Evolutionary conservation across 2,329 filamentous ascomycete species (phyloP), one percentile per base, ranked within the genome.

Genomic region (Didymella pomorum): DNA sequence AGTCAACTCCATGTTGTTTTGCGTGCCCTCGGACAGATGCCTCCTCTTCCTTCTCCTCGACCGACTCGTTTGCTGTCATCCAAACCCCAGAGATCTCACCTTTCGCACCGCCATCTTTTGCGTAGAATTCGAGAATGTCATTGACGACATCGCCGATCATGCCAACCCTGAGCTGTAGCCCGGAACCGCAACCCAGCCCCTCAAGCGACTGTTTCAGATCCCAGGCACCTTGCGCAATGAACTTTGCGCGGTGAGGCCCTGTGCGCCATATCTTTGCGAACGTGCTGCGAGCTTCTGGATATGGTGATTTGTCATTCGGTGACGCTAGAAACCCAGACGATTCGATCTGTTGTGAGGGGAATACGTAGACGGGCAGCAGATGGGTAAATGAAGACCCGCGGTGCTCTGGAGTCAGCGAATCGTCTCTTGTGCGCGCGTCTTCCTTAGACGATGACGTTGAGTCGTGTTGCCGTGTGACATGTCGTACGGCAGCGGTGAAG

Each of bases 161-260:
- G 7, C 91, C 91, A 10, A 88, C 85, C 6, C 90, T 83, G 33
- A 93, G 77, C 7, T 83, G 77, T 18, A 95, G 76, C 1, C 71
- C 71, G 10, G 73, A 71, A 6, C 83, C 86, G 68, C 86, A 91
- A 0, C 81, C 82, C 1, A 89, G 65, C 2, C 78, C 79, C 61
- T 87, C 82, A 2, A 93, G 77, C 3, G 81, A 83, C 10, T 80
- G 71, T 68, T 92, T 92, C 60, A 93, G 52, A 68, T 91, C 86
- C 89, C 88, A 92, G 0, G 92, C 83, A 29, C 86, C 87, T 72
- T 94, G 84, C 0, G 87, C 87, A 28, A 91, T 77, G 72, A 93
- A 94, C 71, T 86, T 89, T 52, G 86, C 86, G 33, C 91, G 84
- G 67, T 90, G 86, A 5, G 86, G 87, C 2, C 91, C 90, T 67